Evolutionary conservation across 2,329 filamentous ascomycete species (phyloP), one percentile per base, ranked within the genome.

Genomic region (Lachnellula willkommii): DNA sequence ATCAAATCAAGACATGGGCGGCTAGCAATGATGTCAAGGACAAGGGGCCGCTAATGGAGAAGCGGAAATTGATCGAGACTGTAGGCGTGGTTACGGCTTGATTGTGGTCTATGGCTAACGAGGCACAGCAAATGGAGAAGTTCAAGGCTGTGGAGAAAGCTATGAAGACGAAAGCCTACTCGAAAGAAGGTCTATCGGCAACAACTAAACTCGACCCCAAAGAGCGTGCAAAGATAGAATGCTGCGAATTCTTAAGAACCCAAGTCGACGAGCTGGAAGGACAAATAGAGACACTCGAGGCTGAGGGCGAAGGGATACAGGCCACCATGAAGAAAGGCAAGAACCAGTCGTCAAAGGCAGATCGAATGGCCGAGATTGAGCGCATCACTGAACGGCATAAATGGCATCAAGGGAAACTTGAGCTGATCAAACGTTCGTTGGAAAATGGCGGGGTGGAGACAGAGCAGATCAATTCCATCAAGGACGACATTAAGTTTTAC

Each of bases 141-240:
- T 99, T 99, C 83, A 99, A 99, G 78, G 93, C 92, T n/a, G 94
- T 99, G 52, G 94, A 99, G 75, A 99, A 99, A 79, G 94, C 96
- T 69, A 97, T 99, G 94, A 99, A 99, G 80, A 99, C 94, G 55
- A 99, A 99, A 74, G 94, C 94, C 59, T 99, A 96, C 75, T 97
- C 94, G 60, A 97, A 99, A 79, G 94, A 97, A 75, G 94, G 94
- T 46, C 77, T 99, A 63, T 94, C 90, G 61, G 89, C 93, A 52
- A 90, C 91, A 26, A 87, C 90, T 50, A 95, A 95, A 74, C 81
- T 97, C 62, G 94, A 99, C 75, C 94, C 94, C n/a, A 95, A 92
- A 71, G 94, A 97, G 73, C 90, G 95, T 72, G 93, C 95, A 71
- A 95, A 96, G 75, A 79, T 89, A 60, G 93, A 97, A 67, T 81